phyloP scores from a whole-genome alignment of 805 yeast species.

The Scheffersomyces stipitis region DNA sequence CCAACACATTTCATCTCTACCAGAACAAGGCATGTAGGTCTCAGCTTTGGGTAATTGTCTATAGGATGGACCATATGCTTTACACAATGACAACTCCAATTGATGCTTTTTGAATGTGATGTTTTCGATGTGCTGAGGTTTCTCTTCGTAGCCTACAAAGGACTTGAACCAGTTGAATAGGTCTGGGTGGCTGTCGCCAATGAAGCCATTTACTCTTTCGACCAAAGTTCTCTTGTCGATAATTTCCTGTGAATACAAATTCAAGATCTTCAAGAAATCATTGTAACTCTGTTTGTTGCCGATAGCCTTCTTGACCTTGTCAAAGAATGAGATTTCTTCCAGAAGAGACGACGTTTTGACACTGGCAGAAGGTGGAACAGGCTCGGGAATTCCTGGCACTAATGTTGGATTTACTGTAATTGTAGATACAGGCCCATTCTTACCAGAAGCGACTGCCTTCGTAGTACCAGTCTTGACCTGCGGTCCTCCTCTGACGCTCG shows the following conservation, averaged over 20 bases:
- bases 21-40: slow-evolving; percentile 95
- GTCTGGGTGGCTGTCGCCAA: slow-evolving; percentile 75
- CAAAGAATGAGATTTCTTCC: slow-evolving; percentile 89
- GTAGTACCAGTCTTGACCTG: slow-evolving; percentile 10
- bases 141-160: slow-evolving; percentile 86
- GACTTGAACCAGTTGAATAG: slow-evolving; percentile 87
- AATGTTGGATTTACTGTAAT: slow-evolving; percentile 55
- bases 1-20: slow-evolving; percentile 99
- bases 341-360: slow-evolving; percentile 59
- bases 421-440: slow-evolving; percentile 37
- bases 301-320: slow-evolving; percentile 83
- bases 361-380: slow-evolving; percentile 50
- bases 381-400: slow-evolving; percentile 85
- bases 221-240: slow-evolving; percentile 81
- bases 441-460: slow-evolving; percentile 6
- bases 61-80: slow-evolving; percentile 94
- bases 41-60: slow-evolving; percentile 90
- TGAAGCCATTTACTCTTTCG: slow-evolving; percentile 78
- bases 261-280: slow-evolving; percentile 86
- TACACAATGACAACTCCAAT: slow-evolving; percentile 84
- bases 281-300: slow-evolving; percentile 88
- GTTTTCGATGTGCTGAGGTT: slow-evolving; percentile 84
- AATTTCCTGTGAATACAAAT: slow-evolving; percentile 86
- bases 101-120: slow-evolving; percentile 87
- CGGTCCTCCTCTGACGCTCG: slow-evolving; percentile 44